These are phyloP conservation scores for Cyberlindnera euphorbiae DNA, from an alignment of 805 yeast species.

Conservation along the genomic window DNA sequence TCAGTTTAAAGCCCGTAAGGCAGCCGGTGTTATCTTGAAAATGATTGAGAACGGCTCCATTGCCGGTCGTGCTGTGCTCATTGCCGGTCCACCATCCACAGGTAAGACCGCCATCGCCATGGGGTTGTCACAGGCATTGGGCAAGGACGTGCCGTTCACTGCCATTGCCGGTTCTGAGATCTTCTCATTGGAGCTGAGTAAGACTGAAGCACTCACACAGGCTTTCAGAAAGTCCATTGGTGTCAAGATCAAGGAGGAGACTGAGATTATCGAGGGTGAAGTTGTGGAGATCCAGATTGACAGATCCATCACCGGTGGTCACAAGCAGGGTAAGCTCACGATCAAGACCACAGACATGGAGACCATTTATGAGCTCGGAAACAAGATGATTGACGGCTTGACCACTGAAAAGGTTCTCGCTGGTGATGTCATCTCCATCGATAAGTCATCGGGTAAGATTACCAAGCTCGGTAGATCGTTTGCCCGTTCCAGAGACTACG, in stretches of 20 bases:
- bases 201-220: constrained; percentile 95
- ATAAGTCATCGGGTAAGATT: constrained; percentile 91
- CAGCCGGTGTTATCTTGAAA: constrained; percentile 90
- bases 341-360: constrained; percentile 98
- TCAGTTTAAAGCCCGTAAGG: constrained; percentile 88
- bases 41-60: constrained; percentile 92
- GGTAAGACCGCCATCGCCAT: constrained; percentile 98
- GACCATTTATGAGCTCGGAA: constrained; percentile 92
- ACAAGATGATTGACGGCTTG: constrained; percentile 90
- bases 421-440: constrained; percentile 94
- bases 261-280: constrained; percentile 97
- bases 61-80: constrained; percentile 92
- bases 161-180: constrained; percentile 93
- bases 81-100: constrained; percentile 98
- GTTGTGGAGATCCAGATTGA: constrained; percentile 96
- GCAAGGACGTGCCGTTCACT: constrained; percentile 81
- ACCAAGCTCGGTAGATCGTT: constrained; percentile 93
- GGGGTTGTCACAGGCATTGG: constrained; percentile 77
- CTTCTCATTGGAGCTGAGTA: constrained; percentile 84
- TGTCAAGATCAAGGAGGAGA: constrained; percentile 90
- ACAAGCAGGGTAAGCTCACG: constrained; percentile 95
- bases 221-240: constrained; percentile 96
- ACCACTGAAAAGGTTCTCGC: constrained; percentile 94
- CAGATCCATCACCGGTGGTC: constrained; percentile 93
- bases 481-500: constrained; percentile 95